Conservation (phyloP, 495 filamentous ascomycete genomes). For the Trichoderma asperelloides region DNA sequence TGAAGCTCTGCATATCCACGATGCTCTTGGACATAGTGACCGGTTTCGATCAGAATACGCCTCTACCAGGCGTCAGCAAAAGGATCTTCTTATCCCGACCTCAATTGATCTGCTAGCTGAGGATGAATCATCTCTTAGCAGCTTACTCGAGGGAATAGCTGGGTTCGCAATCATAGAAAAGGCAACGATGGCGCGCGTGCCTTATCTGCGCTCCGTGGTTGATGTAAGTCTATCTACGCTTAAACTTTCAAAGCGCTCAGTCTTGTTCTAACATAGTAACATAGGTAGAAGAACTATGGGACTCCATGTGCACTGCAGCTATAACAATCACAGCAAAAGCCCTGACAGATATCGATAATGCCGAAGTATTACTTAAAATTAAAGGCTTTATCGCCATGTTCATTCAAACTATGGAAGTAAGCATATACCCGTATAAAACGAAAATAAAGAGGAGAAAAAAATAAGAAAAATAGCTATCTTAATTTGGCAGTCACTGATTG, state of each 20-base stretch:
- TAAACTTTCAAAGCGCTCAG: background rate
- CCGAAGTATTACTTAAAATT: conserved; percentile 78
- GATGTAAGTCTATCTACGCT: conserved; percentile 52
- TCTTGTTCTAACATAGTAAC: background rate
- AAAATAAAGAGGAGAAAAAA: too few relatives aligned
- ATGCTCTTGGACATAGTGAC: conserved; percentile 85
- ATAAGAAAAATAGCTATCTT: conserved; percentile 12
- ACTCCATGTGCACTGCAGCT: conserved; percentile 88
- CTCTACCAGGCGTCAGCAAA: conserved; percentile 78
- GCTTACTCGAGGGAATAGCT: conserved; percentile 82
- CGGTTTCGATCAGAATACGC: conserved; percentile 87
- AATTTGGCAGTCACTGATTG: conserved; percentile 12
- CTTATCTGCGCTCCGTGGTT: conserved; percentile 67
- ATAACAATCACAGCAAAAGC: conserved; percentile 72
- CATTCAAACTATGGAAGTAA: conserved; percentile 91
- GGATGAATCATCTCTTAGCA: conserved; percentile 65
- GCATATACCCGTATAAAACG: conserved; percentile 13
- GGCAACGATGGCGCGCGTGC: conserved; percentile 79
- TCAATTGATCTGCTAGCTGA: conserved; percentile 68
- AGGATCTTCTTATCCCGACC: conserved; percentile 74
- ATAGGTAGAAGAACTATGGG: conserved; percentile 82
- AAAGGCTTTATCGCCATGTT: conserved; percentile 89
- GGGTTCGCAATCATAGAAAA: conserved; percentile 96
- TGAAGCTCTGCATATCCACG: conserved; percentile 94
- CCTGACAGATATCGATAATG: conserved; percentile 66